Conservation (phyloP, 345 rosid genomes). For the Rhodamnia rubescens region DNA sequence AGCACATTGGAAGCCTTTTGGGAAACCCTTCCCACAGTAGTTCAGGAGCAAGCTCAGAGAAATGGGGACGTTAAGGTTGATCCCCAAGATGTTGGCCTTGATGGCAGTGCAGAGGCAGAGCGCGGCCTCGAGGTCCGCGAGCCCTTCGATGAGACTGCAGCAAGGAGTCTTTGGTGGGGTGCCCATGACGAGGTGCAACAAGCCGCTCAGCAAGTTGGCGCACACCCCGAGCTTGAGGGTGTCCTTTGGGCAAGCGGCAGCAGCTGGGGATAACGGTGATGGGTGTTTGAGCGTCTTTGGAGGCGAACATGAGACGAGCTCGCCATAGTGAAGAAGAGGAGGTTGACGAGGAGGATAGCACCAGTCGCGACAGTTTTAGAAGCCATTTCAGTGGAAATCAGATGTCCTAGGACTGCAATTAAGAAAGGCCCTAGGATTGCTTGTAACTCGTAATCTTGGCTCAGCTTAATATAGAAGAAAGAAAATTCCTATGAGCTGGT, state of each 20-base stretch:
- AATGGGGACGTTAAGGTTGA: constrained; percentile 31
- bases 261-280: not conserved
- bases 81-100: constrained; percentile 47
- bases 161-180: constrained; percentile 30
- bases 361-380: not conserved
- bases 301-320: not conserved
- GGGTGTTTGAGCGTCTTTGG: not conserved
- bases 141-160: constrained; percentile 33
- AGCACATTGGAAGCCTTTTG: constrained; percentile 36
- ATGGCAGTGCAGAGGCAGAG: constrained; percentile 49
- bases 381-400: constrained; percentile 7
- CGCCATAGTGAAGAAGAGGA: constrained; percentile 13
- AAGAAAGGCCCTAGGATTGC: not conserved
- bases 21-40: constrained; percentile 31
- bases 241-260: constrained; percentile 25
- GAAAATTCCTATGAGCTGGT: not conserved
- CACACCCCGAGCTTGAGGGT: constrained; percentile 40
- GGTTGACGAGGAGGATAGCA: constrained; percentile 9
- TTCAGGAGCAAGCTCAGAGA: constrained; percentile 29
- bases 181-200: constrained; percentile 14
- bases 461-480: constrained; percentile 2
- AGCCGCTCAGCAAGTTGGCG: constrained; percentile 27
- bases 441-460: not conserved
- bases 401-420: not conserved
- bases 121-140: constrained; percentile 40